phyloP scores from a whole-genome alignment of 768 basidiomycete genomes.

The Leccinum truebloodii region DNA sequence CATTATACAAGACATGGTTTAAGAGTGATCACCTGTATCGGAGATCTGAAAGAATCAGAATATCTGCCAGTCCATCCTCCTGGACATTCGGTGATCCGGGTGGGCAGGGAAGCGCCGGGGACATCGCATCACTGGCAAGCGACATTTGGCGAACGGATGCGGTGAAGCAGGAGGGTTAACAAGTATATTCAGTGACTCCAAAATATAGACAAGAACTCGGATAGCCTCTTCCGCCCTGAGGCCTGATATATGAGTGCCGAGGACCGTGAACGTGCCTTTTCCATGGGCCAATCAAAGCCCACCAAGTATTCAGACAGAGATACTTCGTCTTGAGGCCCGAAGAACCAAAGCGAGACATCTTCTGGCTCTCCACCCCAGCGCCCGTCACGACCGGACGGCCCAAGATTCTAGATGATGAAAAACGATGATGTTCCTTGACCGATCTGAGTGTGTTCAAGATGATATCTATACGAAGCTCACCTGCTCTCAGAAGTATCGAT shows the following conservation, averaged over 20 bases:
- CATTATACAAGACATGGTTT: neutral
- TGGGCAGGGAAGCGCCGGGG: conserved; percentile 13
- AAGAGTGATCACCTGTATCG: neutral
- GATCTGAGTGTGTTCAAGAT: neutral
- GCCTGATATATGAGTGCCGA: neutral
- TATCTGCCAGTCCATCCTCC: neutral
- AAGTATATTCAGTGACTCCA: conserved; percentile 4
- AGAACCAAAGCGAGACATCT: neutral
- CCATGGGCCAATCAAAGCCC: neutral
- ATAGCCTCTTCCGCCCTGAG: neutral
- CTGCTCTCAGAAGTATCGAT: neutral
- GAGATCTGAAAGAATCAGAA: conserved; percentile 12
- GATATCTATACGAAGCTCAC: neutral
- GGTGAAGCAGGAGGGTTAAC: neutral
- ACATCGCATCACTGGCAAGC: conserved; percentile 16
- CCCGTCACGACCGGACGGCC: neutral
- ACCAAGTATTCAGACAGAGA: neutral
- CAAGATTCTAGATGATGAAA: neutral
- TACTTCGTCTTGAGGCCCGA: neutral
- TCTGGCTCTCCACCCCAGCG: neutral
- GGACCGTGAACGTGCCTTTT: neutral
- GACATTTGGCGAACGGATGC: neutral
- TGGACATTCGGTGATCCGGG: conserved; percentile 1
- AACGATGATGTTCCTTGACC: neutral
- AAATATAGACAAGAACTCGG: conserved; percentile 1